A percentile compares a stretch with the other conserved stretches of the same genome.
Conservation (phyloP, 2,329 filamentous ascomycete genomes). For the Fusarium cyanostomum region DNA sequence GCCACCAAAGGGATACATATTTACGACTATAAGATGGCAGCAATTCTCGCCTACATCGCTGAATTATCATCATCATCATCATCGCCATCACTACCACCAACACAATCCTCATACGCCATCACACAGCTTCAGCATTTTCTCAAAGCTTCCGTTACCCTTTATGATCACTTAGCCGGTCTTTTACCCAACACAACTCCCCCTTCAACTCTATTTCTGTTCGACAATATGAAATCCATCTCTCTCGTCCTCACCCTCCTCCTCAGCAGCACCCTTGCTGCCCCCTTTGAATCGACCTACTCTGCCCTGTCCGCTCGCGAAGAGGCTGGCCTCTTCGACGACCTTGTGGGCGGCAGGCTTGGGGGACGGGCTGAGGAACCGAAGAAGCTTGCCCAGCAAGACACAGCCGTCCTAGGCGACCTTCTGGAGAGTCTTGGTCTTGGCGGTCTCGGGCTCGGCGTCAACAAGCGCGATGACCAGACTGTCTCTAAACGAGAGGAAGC, state of each 20-base stretch:
- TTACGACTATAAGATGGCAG: conserved; percentile 20
- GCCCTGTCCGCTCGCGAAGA: conserved; percentile 17
- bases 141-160: too few relatives aligned
- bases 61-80: background rate
- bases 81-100: background rate
- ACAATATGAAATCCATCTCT: conserved; percentile 27
- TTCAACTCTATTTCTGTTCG: background rate
- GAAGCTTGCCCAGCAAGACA: background rate
- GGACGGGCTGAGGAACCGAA: background rate
- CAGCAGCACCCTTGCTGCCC: conserved; percentile 14
- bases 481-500: background rate
- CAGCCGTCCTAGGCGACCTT: background rate
- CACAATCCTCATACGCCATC: background rate
- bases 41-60: background rate
- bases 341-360: conserved; percentile 3
- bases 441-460: too few relatives aligned
- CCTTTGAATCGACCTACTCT: conserved; percentile 9
- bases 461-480: background rate
- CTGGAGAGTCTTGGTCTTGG: too few relatives aligned
- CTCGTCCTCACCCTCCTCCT: conserved; percentile 12
- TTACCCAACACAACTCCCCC: too few relatives aligned
- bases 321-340: background rate
- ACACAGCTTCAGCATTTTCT: background rate
- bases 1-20: background rate
- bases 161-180: too few relatives aligned